Base-by-base conservation (phyloP, 345 rosid species). In the Litchi chinensis region DNA sequence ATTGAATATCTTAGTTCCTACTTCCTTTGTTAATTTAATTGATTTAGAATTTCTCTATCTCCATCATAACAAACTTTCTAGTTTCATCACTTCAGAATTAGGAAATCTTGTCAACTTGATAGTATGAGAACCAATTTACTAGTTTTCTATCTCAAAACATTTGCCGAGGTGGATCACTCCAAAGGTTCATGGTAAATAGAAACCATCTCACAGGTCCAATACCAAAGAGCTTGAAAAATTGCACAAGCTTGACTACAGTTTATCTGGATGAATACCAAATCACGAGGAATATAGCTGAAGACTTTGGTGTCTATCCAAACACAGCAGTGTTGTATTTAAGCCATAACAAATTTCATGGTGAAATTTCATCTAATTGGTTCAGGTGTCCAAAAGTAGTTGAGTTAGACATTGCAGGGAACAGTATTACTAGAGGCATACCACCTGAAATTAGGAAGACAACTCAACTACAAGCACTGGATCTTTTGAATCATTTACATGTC, bases 271-370 rank as follows among this genome's bases (percentile, higher is more conserved):
- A n/a, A 1, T n/a, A n/a, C n/a, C n/a, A 87, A 87, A 26, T 85
- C 24, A 60, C 32, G 0, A n/a, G 85, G 86, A 71, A 87, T 59
- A 12, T 79, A 50, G 66, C 80, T 1, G 69, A 79, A 68, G 74
- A 10, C 22, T 84, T 87, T 71, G 88, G 85, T 3, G 40, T 81
- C 19, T 81, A 79, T 26, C 86, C 84, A 10, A 54, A 68, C 26
- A 22, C 83, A 64, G 0, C 22, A 0, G 60, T 40, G 40, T 52
- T 77, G 5, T 68, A 74, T 8, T 39, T 85, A 10, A 85, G 84
- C 63, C 0, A 26, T 26, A 26, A 26, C 28, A 26, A 26, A 1
- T 26, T 26, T 26, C 28, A 26, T 26, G 28, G 1, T 0, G 83
- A 85, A 37, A 59, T 86, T 54, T 79, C 67, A 0, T 40, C 76